Evolutionary conservation across 2,329 filamentous ascomycete species (phyloP), one percentile per base, ranked within the genome.

Genomic region (Clonostachys rhizophaga): DNA sequence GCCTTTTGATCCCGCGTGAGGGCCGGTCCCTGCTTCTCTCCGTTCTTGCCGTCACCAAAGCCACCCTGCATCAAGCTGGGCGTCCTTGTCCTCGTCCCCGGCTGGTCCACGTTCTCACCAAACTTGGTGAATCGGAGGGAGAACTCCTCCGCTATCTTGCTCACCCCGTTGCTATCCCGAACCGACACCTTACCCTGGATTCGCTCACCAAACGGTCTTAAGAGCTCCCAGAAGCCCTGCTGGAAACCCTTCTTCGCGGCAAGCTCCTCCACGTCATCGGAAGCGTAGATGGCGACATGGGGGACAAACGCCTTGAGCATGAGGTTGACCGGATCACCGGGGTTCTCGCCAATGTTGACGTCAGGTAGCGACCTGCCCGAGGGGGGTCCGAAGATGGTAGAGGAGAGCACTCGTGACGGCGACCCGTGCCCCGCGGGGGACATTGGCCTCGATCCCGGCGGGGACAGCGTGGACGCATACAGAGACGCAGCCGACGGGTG

Each of bases 151-250:
- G 87, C 92, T 37, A 82, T 80, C 60, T 83, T 83, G 61, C 90
- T 91, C 40, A 86, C 81, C 9, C 94, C 92, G 55, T 89, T 84
- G 61, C 91, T 96, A 67, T 99, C 94, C 57, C 94, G 77, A 47
- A 97, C 86, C 5, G 88, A 88, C 45, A 99, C 86, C 60, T 94
- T 95, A 33, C 94, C 94, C 44, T 86, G 81, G 1, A 97, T 79
- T 14, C 78, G 81, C 67, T 99, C 94, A 33, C 94, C 94, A 69
- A 95, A 99, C 0, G 94, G 92, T 44, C 92, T 78, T 47, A 99
- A 70, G 20, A 99, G 71, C 64, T 95, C 88, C 73, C 91, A 85
- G 43, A 99, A 75, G 0, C 92, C 91, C 41, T 83, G 78, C 37
- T 81, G 74, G 54, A 97, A 89, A 0, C 95, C 95, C 68, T 99